A percentile compares a stretch with the other conserved stretches of the same genome.
These are phyloP conservation scores for Ustilago crameri DNA, from an alignment of 1,284 basidiomycete species.

Conservation along the genomic window DNA sequence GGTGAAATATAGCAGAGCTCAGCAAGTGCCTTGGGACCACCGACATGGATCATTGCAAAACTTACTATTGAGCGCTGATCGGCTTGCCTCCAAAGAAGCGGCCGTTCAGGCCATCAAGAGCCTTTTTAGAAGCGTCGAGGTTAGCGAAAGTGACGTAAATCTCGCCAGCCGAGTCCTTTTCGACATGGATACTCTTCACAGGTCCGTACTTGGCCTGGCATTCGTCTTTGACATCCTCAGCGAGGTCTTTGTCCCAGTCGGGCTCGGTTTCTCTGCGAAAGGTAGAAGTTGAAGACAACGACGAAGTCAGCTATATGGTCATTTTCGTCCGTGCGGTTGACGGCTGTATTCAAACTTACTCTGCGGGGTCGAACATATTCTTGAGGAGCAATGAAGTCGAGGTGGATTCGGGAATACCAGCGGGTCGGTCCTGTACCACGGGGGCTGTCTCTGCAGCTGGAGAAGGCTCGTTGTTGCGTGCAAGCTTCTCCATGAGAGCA, in stretches of 20 bases:
- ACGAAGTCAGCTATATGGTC: not conserved
- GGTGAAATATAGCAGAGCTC: no score
- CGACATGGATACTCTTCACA: slow-evolving; percentile 88
- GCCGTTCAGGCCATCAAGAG: slow-evolving; percentile 88
- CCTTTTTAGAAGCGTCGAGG: slow-evolving; percentile 82
- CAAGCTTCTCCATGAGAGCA: slow-evolving; percentile 66
- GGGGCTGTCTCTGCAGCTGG: slow-evolving; percentile 13
- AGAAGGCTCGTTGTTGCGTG: slow-evolving; percentile 49
- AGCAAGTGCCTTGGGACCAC: no score
- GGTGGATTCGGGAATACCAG: slow-evolving; percentile 68
- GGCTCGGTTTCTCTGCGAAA: slow-evolving; percentile 79
- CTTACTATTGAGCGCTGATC: slow-evolving; percentile 64
- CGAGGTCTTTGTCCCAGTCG: slow-evolving; percentile 96
- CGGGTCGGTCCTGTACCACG: slow-evolving; percentile 72
- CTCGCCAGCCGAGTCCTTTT: slow-evolving; percentile 89
- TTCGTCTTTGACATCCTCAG: slow-evolving; percentile 94
- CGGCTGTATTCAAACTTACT: slow-evolving; percentile 66
- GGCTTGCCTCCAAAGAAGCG: slow-evolving; percentile 71
- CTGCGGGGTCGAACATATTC: slow-evolving; percentile 97
- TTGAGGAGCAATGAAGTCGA: slow-evolving; percentile 74
- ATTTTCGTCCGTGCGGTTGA: not conserved
- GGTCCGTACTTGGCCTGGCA: slow-evolving; percentile 89
- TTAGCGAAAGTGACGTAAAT: slow-evolving; percentile 92
- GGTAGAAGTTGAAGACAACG: not conserved
- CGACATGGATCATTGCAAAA: slow-evolving; percentile 1